Evolutionary conservation across 1,284 basidiomycete genomes (phyloP), one percentile per base, ranked within the genome.

Genomic region (Quambalaria eucalypti): DNA sequence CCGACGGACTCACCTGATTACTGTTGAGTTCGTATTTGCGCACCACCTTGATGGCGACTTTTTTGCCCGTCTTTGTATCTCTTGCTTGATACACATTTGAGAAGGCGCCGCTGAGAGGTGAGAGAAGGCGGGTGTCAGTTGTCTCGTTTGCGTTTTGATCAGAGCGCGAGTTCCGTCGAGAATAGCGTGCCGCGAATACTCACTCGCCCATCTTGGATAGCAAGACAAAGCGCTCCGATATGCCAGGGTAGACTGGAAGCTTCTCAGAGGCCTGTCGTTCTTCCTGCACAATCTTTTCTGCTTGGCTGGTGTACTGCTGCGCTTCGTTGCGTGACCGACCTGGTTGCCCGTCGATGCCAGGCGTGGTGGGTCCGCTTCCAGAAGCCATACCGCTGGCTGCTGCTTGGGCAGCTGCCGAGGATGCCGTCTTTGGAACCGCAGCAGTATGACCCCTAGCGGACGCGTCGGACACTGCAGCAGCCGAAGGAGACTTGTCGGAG

Each of bases 61-160:
- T 88, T 74, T 85, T 81, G 19, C 86, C 84, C 16, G 86, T 85
- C 52, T 81, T 79, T 54, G 84, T 79, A 77, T 96, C 88, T 52
- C 87, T 71, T 2, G 91, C 95, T 76, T 90, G 90, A 82, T 95
- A 98, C 2, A 99, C 95, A 73, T 96, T 90, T 10, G 93, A 97
- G 77, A 99, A 98, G 36, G 95, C 95, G 61, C 95, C 95, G 50
- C 60, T 62, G 47, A 9, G 3, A 26, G 30, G 44, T 31, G 5
- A 14, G 26, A 31, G 36, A 21, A 39, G 21, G 36, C 16, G 36
- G 4, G 36, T 4, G 10, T 39, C 21, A 30, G 21, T 2, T 29
- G 23, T 38, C 10, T 9, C 12, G 48, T 23, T 7, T 38, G 10
- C 28, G 25, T 31, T 7, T 25, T 12, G n/a, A 40, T 44, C 44